Conservation (phyloP, 2,329 filamentous ascomycete genomes). For the Colletotrichum nymphaeae region DNA sequence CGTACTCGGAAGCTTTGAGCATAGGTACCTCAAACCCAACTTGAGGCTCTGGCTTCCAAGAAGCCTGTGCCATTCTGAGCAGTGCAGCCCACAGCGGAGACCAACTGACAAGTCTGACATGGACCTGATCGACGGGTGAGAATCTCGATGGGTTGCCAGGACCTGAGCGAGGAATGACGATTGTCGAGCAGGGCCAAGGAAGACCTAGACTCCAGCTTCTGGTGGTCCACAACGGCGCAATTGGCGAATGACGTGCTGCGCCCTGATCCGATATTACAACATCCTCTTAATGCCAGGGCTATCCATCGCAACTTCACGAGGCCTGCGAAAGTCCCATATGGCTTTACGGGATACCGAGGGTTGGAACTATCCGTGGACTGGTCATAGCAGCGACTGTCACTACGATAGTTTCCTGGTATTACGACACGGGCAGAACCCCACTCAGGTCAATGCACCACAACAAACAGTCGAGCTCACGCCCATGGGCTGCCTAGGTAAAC, state of each 20-base stretch:
- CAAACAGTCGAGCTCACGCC: slow-evolving; percentile 10
- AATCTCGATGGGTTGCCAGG: slow-evolving; percentile 14
- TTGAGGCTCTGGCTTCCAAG: background rate
- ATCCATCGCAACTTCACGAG: background rate
- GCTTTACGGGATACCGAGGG: too few species aligned
- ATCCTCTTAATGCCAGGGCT: background rate
- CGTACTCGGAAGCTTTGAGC: background rate
- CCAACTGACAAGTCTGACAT: background rate
- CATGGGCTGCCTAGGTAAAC: background rate
- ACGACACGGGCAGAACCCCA: background rate
- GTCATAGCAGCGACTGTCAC: slow-evolving; percentile 1
- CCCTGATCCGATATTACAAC: background rate
- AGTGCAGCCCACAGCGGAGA: background rate
- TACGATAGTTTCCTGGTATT: background rate
- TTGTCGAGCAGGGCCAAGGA: background rate
- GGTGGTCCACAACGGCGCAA: background rate
- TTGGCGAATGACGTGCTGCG: slow-evolving; percentile 7
- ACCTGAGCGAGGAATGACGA: background rate
- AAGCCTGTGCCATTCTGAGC: slow-evolving; percentile 8
- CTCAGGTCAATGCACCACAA: slow-evolving; percentile 27
- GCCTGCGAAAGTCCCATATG: background rate
- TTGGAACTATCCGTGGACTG: background rate
- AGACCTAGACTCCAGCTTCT: slow-evolving; percentile 2
- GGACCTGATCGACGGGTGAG: slow-evolving; percentile 12
- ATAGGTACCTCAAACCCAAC: background rate